Evolutionary conservation across 2,329 filamentous ascomycete species (phyloP).

Genomic region (Trichoderma koningii): DNA sequence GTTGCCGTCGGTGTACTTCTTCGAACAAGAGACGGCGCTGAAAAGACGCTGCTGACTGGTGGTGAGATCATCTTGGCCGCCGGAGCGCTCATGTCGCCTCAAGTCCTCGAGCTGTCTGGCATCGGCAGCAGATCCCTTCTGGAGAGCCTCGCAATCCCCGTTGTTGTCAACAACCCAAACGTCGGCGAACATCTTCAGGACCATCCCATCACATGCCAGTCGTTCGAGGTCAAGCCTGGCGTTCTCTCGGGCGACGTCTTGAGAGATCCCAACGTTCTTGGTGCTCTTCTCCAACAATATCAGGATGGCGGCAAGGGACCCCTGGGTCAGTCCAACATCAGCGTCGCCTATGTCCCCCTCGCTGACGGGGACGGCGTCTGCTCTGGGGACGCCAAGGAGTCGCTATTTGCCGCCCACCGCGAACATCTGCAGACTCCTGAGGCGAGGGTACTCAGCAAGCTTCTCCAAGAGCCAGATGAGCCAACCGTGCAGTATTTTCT

Average conservation of each 20-base stretch:
- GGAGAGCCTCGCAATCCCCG: slow-evolving; percentile 37
- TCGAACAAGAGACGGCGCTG: slow-evolving; percentile 33
- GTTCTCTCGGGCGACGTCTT: slow-evolving; percentile 36
- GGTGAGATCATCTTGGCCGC: slow-evolving; percentile 33
- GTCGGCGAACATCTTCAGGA: slow-evolving; percentile 48
- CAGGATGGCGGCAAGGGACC: slow-evolving; percentile 39
- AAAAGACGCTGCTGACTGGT: slow-evolving; percentile 45
- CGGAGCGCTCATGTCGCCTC: slow-evolving; percentile 30
- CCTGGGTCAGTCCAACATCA: slow-evolving; percentile 30
- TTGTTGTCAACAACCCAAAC: slow-evolving; percentile 41
- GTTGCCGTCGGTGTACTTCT: slow-evolving; percentile 41
- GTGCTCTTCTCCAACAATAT: slow-evolving; percentile 39
- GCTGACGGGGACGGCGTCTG: slow-evolving; percentile 9
- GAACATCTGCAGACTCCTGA: slow-evolving; percentile 18
- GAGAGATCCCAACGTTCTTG: slow-evolving; percentile 37
- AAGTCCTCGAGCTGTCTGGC: slow-evolving; percentile 41
- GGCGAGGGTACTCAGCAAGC: slow-evolving; percentile 11
- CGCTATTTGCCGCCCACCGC: slow-evolving; percentile 7
- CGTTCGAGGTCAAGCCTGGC: slow-evolving; percentile 44
- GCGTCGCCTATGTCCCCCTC: slow-evolving; percentile 23
- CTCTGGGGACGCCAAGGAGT: slow-evolving; percentile 8
- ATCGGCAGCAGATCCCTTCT: slow-evolving; percentile 40
- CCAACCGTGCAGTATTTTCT: slow-evolving; percentile 40
- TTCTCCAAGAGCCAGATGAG: slow-evolving; percentile 36
- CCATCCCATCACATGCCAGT: slow-evolving; percentile 34